phyloP scores from a whole-genome alignment of 139 green algal species.

The Zygnema cylindricum region DNA sequence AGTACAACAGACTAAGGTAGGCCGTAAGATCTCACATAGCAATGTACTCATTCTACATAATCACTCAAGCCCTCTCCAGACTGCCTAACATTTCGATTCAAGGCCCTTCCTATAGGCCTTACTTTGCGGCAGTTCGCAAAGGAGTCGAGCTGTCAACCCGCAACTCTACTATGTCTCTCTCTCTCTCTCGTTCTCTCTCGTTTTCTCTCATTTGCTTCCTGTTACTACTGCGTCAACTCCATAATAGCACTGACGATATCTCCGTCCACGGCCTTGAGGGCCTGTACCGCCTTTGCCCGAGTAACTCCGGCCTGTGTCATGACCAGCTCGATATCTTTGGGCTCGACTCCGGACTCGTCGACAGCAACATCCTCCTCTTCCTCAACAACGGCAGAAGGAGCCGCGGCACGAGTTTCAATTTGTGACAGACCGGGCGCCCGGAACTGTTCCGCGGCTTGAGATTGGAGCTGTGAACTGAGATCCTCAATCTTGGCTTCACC shows the following conservation, averaged over 20 bases:
- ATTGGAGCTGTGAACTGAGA: conserved; percentile 82
- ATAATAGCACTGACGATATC: conserved; percentile 98
- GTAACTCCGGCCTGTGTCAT: conserved; percentile 93
- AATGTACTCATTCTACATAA: no score
- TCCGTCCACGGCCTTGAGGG: conserved; percentile 86
- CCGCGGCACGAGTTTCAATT: conserved; percentile 4
- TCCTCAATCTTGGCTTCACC: conserved; percentile 99
- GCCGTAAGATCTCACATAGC: no score
- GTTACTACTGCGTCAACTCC: conserved; percentile 87
- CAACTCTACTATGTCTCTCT: no score
- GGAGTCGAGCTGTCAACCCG: no score
- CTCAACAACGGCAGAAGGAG: neutral
- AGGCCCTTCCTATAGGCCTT: no score
- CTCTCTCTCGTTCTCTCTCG: no score
- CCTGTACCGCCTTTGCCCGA: conserved; percentile 86
- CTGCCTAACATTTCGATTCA: no score
- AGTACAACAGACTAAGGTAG: no score
- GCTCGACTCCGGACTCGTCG: conserved; percentile 91
- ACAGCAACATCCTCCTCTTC: conserved; percentile 87
- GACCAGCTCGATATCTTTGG: conserved; percentile 99
- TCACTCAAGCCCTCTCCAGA: no score
- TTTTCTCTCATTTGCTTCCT: no score
- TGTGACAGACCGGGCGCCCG: conserved; percentile 42
- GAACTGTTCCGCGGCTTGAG: conserved; percentile 86
- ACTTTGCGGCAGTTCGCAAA: no score